phyloP scores from a whole-genome alignment of 2,329 filamentous ascomycete genomes.

The Zasmidium angulare region DNA sequence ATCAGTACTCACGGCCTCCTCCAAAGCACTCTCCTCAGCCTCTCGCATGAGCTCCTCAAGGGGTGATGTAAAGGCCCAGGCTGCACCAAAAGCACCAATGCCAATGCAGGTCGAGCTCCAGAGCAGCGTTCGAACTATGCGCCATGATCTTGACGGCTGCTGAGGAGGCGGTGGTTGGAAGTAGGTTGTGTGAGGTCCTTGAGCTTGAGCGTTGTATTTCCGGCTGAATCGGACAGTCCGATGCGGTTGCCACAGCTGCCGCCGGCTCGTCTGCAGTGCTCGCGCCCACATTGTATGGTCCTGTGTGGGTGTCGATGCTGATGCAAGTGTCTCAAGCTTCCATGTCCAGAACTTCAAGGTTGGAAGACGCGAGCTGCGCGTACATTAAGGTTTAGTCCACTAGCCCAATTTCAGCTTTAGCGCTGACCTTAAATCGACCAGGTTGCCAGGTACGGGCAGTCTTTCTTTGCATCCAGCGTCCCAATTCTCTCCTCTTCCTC shows the following conservation, averaged over 20 bases:
- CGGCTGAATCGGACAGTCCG: conserved; percentile 19
- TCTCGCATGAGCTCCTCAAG: conserved; percentile 3
- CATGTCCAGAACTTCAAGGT: not conserved
- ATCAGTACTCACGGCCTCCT: conserved; percentile 6
- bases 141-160: conserved; percentile 19
- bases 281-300: conserved; percentile 14
- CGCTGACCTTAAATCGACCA: not conserved
- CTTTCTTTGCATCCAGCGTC: not conserved
- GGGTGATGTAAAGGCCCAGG: conserved; percentile 14
- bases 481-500: not conserved
- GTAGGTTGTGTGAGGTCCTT: conserved; percentile 30
- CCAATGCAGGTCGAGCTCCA: conserved; percentile 24
- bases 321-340: too few relatives aligned
- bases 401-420: not conserved
- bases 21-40: conserved; percentile 13
- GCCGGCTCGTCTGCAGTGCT: conserved; percentile 7
- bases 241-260: conserved; percentile 1
- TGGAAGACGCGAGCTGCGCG: not conserved
- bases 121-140: conserved; percentile 22
- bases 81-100: conserved; percentile 21
- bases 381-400: not conserved
- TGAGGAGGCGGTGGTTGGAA: conserved; percentile 28
- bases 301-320: not conserved
- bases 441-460: not conserved
- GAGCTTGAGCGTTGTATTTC: conserved; percentile 22